These are phyloP conservation scores for Rhododendron mucronatum DNA, from an alignment of 148 eudicot species.

Conservation along the genomic window DNA sequence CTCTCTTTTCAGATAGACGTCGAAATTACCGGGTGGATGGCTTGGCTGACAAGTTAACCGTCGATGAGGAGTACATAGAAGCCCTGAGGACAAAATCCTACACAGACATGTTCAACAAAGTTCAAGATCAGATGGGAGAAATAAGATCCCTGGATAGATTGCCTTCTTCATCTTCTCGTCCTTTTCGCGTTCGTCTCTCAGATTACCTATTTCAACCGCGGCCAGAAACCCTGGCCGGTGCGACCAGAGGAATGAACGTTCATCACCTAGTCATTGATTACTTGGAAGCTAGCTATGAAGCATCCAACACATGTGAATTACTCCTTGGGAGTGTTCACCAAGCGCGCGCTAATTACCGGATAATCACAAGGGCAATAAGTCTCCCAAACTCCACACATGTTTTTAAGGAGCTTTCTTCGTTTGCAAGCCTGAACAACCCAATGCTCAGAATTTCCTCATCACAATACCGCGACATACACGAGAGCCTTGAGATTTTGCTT, in stretches of 20 bases:
- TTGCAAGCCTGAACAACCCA: slow-evolving; percentile 40
- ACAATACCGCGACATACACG: slow-evolving; percentile 31
- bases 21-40: slow-evolving; percentile 1
- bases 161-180: slow-evolving; percentile 23
- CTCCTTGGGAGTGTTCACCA: slow-evolving; percentile 51
- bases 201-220: slow-evolving; percentile 50
- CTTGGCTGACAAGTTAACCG: slow-evolving; percentile 16
- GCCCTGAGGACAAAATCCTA: slow-evolving; percentile 42
- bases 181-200: slow-evolving; percentile 25
- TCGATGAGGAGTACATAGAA: slow-evolving; percentile 33
- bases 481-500: slow-evolving; percentile 29
- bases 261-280: slow-evolving; percentile 44
- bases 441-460: slow-evolving; percentile 25
- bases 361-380: slow-evolving; percentile 31
- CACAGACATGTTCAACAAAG: slow-evolving; percentile 26
- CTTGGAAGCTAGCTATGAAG: slow-evolving; percentile 54
- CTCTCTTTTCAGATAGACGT: slow-evolving; percentile 13
- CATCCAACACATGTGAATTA: slow-evolving; percentile 47
- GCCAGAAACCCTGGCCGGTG: slow-evolving; percentile 38
- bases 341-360: slow-evolving; percentile 37
- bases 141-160: slow-evolving; percentile 12
- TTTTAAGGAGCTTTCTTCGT: slow-evolving; percentile 36
- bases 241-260: slow-evolving; percentile 28
- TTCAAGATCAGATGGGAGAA: slow-evolving; percentile 21
- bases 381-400: slow-evolving; percentile 10